A percentile compares a stretch with the other conserved stretches of the same genome.
phyloP scores from a whole-genome alignment of 345 rosid genomes.

The Garcia nutans region DNA sequence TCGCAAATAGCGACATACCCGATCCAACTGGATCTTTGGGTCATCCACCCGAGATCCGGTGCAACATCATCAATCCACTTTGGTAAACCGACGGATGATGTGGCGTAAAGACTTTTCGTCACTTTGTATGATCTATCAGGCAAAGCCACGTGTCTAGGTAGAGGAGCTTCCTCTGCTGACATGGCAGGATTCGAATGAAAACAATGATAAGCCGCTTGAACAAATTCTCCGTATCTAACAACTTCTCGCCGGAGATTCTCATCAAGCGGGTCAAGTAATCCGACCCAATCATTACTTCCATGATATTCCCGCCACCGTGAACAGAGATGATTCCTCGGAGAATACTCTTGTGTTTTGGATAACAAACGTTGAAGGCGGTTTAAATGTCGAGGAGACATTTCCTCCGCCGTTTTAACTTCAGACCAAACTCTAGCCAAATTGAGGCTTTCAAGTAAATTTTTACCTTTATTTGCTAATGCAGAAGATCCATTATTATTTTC shows the following conservation, averaged over 20 bases:
- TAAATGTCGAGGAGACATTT: slow-evolving; percentile 78
- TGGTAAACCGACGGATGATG: slow-evolving; percentile 82
- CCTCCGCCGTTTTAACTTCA: slow-evolving; percentile 77
- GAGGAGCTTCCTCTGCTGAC: slow-evolving; percentile 50
- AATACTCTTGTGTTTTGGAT: slow-evolving; percentile 66
- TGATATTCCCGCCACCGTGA: slow-evolving; percentile 77
- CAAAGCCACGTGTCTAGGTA: slow-evolving; percentile 58
- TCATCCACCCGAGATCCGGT: slow-evolving; percentile 90
- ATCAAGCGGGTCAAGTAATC: slow-evolving; percentile 57
- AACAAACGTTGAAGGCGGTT: slow-evolving; percentile 70
- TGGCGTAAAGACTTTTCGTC: slow-evolving; percentile 82
- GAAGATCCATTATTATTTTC: slow-evolving; percentile 9
- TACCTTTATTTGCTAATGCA: slow-evolving; percentile 21
- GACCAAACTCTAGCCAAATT: slow-evolving; percentile 73
- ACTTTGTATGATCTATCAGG: slow-evolving; percentile 68
- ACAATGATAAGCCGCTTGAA: slow-evolving; percentile 54
- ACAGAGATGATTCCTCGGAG: slow-evolving; percentile 74
- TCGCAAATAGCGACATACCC: slow-evolving; percentile 95
- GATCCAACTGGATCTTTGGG: slow-evolving; percentile 89
- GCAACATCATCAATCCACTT: slow-evolving; percentile 80
- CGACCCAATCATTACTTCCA: slow-evolving; percentile 49
- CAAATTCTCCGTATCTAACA: slow-evolving; percentile 55
- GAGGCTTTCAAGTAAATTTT: slow-evolving; percentile 47
- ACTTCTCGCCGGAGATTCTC: slow-evolving; percentile 65
- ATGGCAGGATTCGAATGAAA: slow-evolving; percentile 78